Conservation (phyloP, 768 basidiomycete genomes). For the Leccinum arenicola region DNA sequence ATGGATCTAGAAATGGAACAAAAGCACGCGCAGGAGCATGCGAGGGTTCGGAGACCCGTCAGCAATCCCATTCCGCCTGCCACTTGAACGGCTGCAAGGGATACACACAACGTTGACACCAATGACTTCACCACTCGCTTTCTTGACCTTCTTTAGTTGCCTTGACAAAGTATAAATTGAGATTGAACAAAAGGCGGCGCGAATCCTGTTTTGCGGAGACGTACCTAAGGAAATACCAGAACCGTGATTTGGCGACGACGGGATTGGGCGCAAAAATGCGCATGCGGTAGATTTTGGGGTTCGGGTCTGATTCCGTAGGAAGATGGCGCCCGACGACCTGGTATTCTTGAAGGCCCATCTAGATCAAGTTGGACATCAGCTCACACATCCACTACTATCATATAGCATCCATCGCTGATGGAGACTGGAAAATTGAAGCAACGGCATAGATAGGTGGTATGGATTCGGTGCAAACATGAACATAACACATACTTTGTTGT, state of each 20-base stretch:
- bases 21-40: constrained; percentile 15
- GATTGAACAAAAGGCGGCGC: background rate
- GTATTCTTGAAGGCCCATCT: constrained; percentile 87
- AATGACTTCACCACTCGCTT: constrained; percentile 98
- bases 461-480: background rate
- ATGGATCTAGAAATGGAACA: constrained; percentile 66
- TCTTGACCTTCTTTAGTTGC: constrained; percentile 99
- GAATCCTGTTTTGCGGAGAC: constrained; percentile 19
- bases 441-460: background rate
- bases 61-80: constrained; percentile 77
- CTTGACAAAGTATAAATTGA: constrained; percentile 36
- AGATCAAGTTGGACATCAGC: constrained; percentile 12
- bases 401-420: constrained; percentile 33
- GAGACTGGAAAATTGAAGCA: background rate
- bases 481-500: constrained; percentile 28
- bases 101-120: constrained; percentile 95
- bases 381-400: constrained; percentile 17
- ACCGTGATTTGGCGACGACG: constrained; percentile 97
- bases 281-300: constrained; percentile 99
- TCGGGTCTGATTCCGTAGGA: constrained; percentile 89
- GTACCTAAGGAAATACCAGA: constrained; percentile 98
- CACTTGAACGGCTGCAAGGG: constrained; percentile 76
- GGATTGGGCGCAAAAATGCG: constrained; percentile 99
- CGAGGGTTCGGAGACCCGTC: constrained; percentile 30
- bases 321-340: constrained; percentile 98